Evolutionary conservation across 108 stramenopile species (phyloP).

Genomic region (Cyclotella baltica): DNA sequence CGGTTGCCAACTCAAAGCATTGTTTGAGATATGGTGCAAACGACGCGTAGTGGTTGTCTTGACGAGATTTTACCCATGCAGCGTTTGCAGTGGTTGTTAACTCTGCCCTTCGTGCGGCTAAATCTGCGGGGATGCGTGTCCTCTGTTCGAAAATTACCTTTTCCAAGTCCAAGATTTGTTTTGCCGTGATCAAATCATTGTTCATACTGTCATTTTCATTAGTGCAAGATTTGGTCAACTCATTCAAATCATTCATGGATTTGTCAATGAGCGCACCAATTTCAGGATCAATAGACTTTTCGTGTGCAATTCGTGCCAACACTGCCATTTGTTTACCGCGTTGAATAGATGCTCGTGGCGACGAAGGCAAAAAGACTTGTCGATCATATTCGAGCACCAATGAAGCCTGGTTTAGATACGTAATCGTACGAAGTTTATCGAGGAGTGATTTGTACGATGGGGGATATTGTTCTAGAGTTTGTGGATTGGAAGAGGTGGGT

Average conservation of each 20-base stretch:
- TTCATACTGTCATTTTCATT: conserved; percentile 4
- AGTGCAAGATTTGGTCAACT: neutral
- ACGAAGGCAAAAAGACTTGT: conserved; percentile 77
- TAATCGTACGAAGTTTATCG: conserved; percentile 33
- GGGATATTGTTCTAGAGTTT: conserved; percentile 45
- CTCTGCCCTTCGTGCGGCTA: conserved; percentile 68
- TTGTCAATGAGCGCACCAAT: conserved; percentile 53
- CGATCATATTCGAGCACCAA: conserved; percentile 45
- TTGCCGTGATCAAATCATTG: conserved; percentile 28
- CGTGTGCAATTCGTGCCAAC: conserved; percentile 74
- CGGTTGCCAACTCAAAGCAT: conserved; percentile 68
- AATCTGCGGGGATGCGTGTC: conserved; percentile 57
- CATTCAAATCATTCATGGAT: conserved; percentile 31
- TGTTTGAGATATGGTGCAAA: conserved; percentile 62
- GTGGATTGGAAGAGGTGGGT: neutral
- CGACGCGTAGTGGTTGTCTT: conserved; percentile 61
- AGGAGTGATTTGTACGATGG: conserved; percentile 40
- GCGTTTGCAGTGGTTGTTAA: conserved; percentile 62
- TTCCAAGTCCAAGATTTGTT: conserved; percentile 60
- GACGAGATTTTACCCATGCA: conserved; percentile 78
- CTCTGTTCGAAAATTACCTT: conserved; percentile 55
- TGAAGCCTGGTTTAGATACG: conserved; percentile 43
- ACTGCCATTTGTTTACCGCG: conserved; percentile 75
- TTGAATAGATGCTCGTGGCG: conserved; percentile 36
- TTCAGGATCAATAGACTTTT: conserved; percentile 61